phyloP scores from a whole-genome alignment of 768 basidiomycete species.

The Coprinopsis strossmayeri region DNA sequence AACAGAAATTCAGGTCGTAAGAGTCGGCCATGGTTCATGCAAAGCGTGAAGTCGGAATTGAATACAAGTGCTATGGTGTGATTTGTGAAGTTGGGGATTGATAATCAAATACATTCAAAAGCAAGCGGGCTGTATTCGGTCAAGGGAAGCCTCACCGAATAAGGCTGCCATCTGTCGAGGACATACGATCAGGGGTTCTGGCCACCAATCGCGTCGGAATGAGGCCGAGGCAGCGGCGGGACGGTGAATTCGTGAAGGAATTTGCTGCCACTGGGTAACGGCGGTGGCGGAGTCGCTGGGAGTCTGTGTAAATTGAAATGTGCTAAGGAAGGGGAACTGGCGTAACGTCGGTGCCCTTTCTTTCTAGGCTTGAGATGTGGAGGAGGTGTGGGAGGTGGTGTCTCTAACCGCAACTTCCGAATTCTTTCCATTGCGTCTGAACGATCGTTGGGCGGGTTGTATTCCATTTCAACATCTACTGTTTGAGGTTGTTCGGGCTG shows the following conservation, averaged over 20 bases:
- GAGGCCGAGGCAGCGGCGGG: neutral
- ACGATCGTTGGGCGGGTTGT: neutral
- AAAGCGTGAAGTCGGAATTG: too few relatives aligned
- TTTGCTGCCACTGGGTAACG: neutral
- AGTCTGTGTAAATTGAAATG: neutral
- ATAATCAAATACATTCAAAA: too few relatives aligned
- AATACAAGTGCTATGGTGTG: too few relatives aligned
- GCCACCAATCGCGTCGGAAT: too few relatives aligned
- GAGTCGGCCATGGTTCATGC: too few relatives aligned
- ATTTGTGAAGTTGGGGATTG: too few relatives aligned
- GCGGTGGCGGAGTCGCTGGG: neutral
- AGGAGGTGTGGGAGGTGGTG: neutral
- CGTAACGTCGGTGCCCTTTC: neutral
- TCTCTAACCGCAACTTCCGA: neutral
- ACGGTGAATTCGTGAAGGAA: neutral
- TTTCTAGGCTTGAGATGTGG: neutral
- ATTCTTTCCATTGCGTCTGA: neutral
- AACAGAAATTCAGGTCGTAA: slow-evolving; percentile 45
- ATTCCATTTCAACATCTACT: neutral
- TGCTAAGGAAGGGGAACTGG: neutral
- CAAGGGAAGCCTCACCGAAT: too few relatives aligned
- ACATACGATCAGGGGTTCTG: too few relatives aligned
- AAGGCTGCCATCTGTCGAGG: too few relatives aligned
- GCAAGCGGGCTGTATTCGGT: too few relatives aligned
- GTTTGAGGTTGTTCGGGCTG: neutral